Base-by-base conservation (phyloP, 352 stramenopile genomes). In the Vaucheria bursata region DNA sequence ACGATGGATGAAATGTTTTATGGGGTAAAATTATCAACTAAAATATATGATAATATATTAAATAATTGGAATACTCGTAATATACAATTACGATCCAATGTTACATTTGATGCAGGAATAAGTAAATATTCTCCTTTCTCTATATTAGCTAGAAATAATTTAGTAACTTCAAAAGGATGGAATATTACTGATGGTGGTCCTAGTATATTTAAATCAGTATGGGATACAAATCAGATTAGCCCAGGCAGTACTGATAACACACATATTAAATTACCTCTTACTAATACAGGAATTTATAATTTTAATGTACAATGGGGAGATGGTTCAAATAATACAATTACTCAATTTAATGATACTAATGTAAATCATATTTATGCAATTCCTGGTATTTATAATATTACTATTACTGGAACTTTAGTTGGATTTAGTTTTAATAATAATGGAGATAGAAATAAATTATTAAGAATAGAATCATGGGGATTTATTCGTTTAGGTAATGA, bases 401-500 rank as follows among this genome's bases (percentile, higher is more conserved):
- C 45, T 59, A 59, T 59, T 59, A 59, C 45, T 59, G 45, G 45
- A 59, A 59, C 45, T 59, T 18, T 59, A 18, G 25, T 25, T 59
- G 45, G 45, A 18, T 59, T 59, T 59, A 18, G 45, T 59, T 59
- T 59, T 59, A 59, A 59, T 25, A 59, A 59, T 59, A 59, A 18
- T 59, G 45, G 45, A 59, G 45, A 59, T 59, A 59, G 45, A 59
- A 59, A 59, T 59, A 59, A 59, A 59, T 59, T 59, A 59, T 25
- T 59, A 18, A 18, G 12, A 18, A 59, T 59, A 18, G 18, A 18
- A 18, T 18, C 18, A 18, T 59, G 45, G 45, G 45, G 45, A 59
- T 18, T 18, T 25, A 18, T 59, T 18, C 18, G 25, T 59, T 59
- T 59, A 59, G 45, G 45, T 59, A 59, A 59, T 59, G 25, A 25